phyloP scores from a whole-genome alignment of 352 stramenopile species.

The Albugo laibachii region DNA sequence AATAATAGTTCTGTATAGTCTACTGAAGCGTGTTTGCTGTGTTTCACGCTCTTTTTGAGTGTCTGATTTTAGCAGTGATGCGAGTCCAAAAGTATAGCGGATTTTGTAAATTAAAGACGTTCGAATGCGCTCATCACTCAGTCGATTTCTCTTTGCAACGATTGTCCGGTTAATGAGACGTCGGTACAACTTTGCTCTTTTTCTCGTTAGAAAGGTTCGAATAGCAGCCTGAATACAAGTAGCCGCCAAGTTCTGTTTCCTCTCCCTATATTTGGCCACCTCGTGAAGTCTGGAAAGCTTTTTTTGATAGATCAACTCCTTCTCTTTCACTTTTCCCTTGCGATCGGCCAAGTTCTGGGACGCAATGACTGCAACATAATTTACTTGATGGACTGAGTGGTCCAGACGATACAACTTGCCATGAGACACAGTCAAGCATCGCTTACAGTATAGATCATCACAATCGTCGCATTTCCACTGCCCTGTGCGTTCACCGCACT shows the following conservation, averaged over 20 bases:
- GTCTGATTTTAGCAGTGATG: constrained; percentile 23
- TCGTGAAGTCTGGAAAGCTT: constrained; percentile 12
- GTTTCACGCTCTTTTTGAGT: constrained; percentile 24
- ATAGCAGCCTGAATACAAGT: constrained; percentile 21
- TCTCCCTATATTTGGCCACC: constrained; percentile 5
- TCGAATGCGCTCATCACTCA: constrained; percentile 20
- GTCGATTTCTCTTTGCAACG: constrained; percentile 16
- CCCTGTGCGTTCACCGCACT: constrained; percentile 28
- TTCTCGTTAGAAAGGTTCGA: constrained; percentile 15
- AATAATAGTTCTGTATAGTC: constrained; percentile 27
- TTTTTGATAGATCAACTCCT: constrained; percentile 5
- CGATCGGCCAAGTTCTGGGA: constrained; percentile 24
- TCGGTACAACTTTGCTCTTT: constrained; percentile 23
- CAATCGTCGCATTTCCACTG: constrained; percentile 50
- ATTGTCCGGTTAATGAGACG: constrained; percentile 25
- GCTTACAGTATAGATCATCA: constrained; percentile 45
- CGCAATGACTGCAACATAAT: constrained; percentile 42
- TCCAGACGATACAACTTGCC: constrained; percentile 33
- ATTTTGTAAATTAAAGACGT: constrained; percentile 19
- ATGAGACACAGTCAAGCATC: constrained; percentile 30
- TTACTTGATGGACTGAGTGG: constrained; percentile 30
- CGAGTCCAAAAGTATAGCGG: constrained; percentile 15
- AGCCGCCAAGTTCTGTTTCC: constrained; percentile 12
- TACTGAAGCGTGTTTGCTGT: constrained; percentile 13
- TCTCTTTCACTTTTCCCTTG: constrained; percentile 13